phyloP scores from a whole-genome alignment of 2,329 filamentous ascomycete genomes.

The Monosporascus sp. region DNA sequence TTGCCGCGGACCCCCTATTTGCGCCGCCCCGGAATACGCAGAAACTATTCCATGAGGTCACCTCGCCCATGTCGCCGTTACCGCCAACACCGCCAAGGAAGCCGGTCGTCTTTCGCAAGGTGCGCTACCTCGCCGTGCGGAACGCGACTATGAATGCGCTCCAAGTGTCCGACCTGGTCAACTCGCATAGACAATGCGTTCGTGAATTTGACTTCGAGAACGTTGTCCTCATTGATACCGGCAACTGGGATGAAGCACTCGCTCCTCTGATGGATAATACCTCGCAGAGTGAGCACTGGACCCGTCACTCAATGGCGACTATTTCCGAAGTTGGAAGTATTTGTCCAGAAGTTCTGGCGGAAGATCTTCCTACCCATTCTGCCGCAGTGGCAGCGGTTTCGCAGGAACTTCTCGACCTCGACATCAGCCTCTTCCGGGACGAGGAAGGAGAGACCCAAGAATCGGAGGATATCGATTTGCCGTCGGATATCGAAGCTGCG shows the following conservation, averaged over 20 bases:
- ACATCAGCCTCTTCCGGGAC: constrained; percentile 27
- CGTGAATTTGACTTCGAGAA: constrained; percentile 77
- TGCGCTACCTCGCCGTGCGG: constrained; percentile 64
- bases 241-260: constrained; percentile 79
- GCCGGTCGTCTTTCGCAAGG: constrained; percentile 59
- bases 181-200: constrained; percentile 60
- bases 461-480: constrained; percentile 21
- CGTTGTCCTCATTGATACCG: constrained; percentile 60
- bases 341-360: constrained; percentile 11
- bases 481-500: constrained; percentile 27
- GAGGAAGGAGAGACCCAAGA: constrained; percentile 29
- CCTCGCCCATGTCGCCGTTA: constrained; percentile 58
- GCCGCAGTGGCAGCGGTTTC: constrained; percentile 51
- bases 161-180: constrained; percentile 66
- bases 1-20: constrained; percentile 66
- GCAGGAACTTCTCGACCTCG: constrained; percentile 39
- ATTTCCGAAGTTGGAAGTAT: constrained; percentile 24
- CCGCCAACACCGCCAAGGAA: constrained; percentile 46
- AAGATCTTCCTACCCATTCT: constrained; percentile 41
- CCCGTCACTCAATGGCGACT: constrained; percentile 32
- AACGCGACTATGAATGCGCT: constrained; percentile 67
- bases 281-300: constrained; percentile 38
- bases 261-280: constrained; percentile 55
- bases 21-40: constrained; percentile 45
- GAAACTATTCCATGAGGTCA: constrained; percentile 61